Evolutionary conservation across 2,329 filamentous ascomycete species (phyloP), one percentile per base, ranked within the genome.

Genomic region (Pestalotiopsis sp.): DNA sequence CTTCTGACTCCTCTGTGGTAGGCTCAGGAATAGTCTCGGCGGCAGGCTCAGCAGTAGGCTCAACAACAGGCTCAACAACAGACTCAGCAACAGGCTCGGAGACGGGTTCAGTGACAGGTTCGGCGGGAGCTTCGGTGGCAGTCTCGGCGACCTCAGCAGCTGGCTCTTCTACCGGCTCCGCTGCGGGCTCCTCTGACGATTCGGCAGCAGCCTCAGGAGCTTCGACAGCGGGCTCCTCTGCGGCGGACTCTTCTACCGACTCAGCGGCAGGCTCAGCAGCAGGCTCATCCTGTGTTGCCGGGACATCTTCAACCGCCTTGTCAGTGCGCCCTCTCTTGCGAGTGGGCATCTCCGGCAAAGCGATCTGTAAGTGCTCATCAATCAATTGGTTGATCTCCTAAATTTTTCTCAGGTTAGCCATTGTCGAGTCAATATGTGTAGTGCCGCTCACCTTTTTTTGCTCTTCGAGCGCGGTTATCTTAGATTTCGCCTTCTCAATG

Each of bases 351-450:
- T 75, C 63, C 1, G 79, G 79, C 52, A 82, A 65, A 2, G 80
- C 75, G 23, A 71, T 64, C 65, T 77, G 76, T 39, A 84, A 72
- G 68, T 82, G 76, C 67, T 83, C 81, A 41, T 84, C 82, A 52
- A 84, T 81, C 55, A 79, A 74, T 23, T 77, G 80, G 65, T 83
- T 83, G 68, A 84, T 76, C 71, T 84, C 81, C 81, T 83, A 17
- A 7, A 36, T n/a, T 25, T 60, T 5, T 2, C 13, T 55, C 4
- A 25, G 23, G 20, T 45, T 25, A 57, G 20, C 11, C 13, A 23
- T 12, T 17, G 23, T 41, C 27, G 3, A 58, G 6, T 12, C 0
- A 31, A 2, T 36, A 36, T 36, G 31, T 36, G 31, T 5, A 36
- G 6, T 36, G 31, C 31, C 31, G 66, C 75, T 73, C 52, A 80